Percentiles rank a stretch among this genome's conserved stretches.
Conservation (phyloP, 768 basidiomycete species). For the Russula olivacea region DNA sequence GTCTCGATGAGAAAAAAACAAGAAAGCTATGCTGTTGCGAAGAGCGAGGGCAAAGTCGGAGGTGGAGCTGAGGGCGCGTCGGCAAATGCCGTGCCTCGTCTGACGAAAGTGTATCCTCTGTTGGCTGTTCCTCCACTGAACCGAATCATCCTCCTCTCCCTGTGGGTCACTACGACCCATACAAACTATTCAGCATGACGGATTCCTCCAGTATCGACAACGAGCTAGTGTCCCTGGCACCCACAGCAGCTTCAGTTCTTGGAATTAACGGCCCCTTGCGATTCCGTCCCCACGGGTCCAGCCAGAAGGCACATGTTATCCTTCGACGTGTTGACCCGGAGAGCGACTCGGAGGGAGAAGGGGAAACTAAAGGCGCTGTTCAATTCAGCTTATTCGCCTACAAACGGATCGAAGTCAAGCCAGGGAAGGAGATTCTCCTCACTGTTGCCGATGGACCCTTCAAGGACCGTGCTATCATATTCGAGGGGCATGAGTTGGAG, state of each 20-base stretch:
- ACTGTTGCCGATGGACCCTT: conserved; percentile 50
- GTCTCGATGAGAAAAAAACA: background rate
- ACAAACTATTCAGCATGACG: conserved; percentile 19
- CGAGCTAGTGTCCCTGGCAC: conserved; percentile 23
- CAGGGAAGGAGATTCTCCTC: conserved; percentile 65
- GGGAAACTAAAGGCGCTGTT: conserved; percentile 35
- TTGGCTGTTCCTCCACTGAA: conserved; percentile 15
- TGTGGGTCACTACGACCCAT: conserved; percentile 25
- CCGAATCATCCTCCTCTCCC: conserved; percentile 11
- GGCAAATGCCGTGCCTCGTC: conserved; percentile 18
- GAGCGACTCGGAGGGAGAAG: conserved; percentile 42
- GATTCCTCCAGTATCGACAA: conserved; percentile 19
- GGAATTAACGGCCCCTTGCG: conserved; percentile 58
- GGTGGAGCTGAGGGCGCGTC: background rate
- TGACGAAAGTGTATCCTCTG: conserved; percentile 9
- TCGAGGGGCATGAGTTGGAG: conserved; percentile 47
- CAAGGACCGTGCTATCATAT: conserved; percentile 51
- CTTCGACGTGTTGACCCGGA: conserved; percentile 53
- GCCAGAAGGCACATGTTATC: conserved; percentile 63
- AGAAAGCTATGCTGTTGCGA: background rate
- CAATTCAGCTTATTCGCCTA: conserved; percentile 62
- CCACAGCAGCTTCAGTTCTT: conserved; percentile 47
- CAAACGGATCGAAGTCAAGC: conserved; percentile 64
- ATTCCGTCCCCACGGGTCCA: conserved; percentile 59
- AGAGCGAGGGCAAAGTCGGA: background rate